phyloP scores from a whole-genome alignment of 495 filamentous ascomycete species.

The Chaetomium tenue region DNA sequence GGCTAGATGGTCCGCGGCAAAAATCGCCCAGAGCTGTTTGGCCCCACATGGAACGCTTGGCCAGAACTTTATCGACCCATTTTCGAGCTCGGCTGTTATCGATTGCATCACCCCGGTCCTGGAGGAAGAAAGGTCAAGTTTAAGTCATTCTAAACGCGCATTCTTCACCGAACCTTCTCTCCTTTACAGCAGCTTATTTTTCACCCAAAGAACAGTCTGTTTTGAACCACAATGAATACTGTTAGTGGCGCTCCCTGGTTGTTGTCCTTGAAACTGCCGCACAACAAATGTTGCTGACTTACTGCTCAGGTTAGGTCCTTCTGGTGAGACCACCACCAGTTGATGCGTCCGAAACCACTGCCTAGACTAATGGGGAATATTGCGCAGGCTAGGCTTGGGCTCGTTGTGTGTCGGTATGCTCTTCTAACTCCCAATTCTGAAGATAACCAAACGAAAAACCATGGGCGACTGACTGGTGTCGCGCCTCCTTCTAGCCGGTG shows the following conservation, averaged over 20 bases:
- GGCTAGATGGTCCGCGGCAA: too few species aligned
- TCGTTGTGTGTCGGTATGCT: conserved; percentile 72
- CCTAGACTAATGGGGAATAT: conserved; percentile 16
- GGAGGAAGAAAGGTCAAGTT: not conserved
- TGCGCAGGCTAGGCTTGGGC: conserved; percentile 76
- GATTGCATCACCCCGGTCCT: conserved; percentile 29
- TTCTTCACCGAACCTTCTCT: not conserved
- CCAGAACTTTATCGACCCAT: not conserved
- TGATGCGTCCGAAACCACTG: not conserved
- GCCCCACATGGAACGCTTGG: not conserved
- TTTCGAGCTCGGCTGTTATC: conserved; percentile 26
- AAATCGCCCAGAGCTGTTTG: not conserved
- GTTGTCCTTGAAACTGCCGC: not conserved
- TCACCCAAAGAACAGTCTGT: not conserved
- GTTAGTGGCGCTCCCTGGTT: conserved; percentile 19
- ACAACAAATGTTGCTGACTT: not conserved
- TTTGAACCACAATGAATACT: conserved; percentile 29
- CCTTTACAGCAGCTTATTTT: not conserved
- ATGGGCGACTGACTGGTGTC: conserved; percentile 25
- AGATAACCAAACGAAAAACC: not conserved
- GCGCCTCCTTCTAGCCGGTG: conserved; percentile 61
- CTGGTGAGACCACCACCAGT: conserved; percentile 48
- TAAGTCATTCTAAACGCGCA: not conserved
- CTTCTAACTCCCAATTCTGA: not conserved
- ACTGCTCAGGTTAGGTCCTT: conserved; percentile 57